Percentiles rank a stretch among this genome's conserved stretches.
Conservation (phyloP, 225 moss, liverwort and hornwort genomes). For the Sphagnum tenellum region DNA sequence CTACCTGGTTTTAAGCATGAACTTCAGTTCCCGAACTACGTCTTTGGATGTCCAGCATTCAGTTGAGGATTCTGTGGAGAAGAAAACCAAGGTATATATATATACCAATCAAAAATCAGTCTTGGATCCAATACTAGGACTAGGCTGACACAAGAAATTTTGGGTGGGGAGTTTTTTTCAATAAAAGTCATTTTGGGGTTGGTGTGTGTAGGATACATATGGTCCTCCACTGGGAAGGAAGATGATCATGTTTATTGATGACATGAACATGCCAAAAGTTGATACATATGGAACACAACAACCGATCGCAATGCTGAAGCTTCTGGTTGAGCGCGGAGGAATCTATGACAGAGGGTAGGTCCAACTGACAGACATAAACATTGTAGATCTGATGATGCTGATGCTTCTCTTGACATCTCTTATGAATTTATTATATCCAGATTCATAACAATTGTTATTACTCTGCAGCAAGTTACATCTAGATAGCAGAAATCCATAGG, state of each 20-base stretch:
- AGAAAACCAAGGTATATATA: conserved; percentile 57
- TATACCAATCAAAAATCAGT: neutral
- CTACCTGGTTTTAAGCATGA: conserved; percentile 58
- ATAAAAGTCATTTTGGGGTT: too few species aligned
- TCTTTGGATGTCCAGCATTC: conserved; percentile 82
- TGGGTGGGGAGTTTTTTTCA: too few species aligned
- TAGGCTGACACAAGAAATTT: too few species aligned
- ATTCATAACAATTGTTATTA: too few species aligned
- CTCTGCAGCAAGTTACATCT: too few species aligned
- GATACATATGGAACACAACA: conserved; percentile 91
- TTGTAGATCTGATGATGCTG: too few species aligned
- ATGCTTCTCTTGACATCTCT: too few species aligned
- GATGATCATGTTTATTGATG: conserved; percentile 90
- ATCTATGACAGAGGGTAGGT: conserved; percentile 75
- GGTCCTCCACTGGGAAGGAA: conserved; percentile 69
- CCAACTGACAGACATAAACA: too few species aligned
- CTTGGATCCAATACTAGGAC: too few species aligned
- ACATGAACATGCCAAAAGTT: conserved; percentile 92
- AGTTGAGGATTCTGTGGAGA: conserved; percentile 70
- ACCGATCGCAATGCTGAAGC: conserved; percentile 83
- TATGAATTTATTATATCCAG: too few species aligned
- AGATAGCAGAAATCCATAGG: too few species aligned
- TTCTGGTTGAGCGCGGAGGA: conserved; percentile 72
- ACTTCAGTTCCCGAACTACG: conserved; percentile 79
- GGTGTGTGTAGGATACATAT: conserved; percentile 48